phyloP scores from a whole-genome alignment of 805 yeast genomes.

The Saccharomycopsis guyanensis region DNA sequence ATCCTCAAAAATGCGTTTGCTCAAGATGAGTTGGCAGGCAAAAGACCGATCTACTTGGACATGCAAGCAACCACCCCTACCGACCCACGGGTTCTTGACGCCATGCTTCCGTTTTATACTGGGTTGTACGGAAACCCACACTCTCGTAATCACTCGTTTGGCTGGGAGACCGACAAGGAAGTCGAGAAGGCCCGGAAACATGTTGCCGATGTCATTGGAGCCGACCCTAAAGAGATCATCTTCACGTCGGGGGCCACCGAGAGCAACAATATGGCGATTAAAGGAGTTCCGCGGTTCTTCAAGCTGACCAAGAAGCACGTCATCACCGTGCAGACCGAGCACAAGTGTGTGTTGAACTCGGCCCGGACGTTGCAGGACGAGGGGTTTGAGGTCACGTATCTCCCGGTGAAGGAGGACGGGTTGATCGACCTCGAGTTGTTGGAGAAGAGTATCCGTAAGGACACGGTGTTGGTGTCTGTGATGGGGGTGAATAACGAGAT shows the following conservation, averaged over 20 bases:
- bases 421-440: constrained; percentile 69
- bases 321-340: constrained; percentile 95
- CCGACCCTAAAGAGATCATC: constrained; percentile 94
- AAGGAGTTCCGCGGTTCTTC: constrained; percentile 94
- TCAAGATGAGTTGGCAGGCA: constrained; percentile 38
- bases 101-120: constrained; percentile 77
- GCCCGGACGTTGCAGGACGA: constrained; percentile 93
- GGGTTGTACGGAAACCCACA: constrained; percentile 98
- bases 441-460: constrained; percentile 79
- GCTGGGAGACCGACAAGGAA: constrained; percentile 96
- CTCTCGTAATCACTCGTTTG: constrained; percentile 92
- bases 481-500: constrained; percentile 99
- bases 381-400: constrained; percentile 91
- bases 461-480: constrained; percentile 81
- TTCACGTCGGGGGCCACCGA: constrained; percentile 99
- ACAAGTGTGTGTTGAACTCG: constrained; percentile 96
- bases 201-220: constrained; percentile 77
- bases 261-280: constrained; percentile 87
- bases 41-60: constrained; percentile 90
- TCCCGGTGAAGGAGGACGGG: constrained; percentile 79
- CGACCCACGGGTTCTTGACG: constrained; percentile 91
- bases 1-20: constrained; percentile 15
- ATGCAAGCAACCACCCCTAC: constrained; percentile 99
- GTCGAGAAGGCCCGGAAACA: constrained; percentile 82
- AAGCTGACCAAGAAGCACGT: constrained; percentile 84